These are phyloP conservation scores for Ceratocystis eucalypticola DNA, from an alignment of 2,329 filamentous ascomycete species.

Conservation along the genomic window DNA sequence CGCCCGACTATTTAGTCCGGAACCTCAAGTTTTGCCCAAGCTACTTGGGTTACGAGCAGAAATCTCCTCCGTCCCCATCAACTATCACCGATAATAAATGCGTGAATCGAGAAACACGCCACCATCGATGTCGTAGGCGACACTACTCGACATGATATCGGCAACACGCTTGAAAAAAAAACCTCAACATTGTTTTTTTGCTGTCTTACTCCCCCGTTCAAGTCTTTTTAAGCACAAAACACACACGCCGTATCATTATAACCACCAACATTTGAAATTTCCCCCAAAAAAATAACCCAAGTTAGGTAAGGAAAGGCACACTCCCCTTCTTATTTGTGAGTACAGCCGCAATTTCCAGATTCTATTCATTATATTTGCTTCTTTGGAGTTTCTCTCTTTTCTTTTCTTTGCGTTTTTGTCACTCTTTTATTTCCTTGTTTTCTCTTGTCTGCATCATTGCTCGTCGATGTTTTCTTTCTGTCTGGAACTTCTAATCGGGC, in stretches of 20 bases:
- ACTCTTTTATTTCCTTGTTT: not conserved
- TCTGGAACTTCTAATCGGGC: slow-evolving; percentile 1
- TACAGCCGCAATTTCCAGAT: not conserved
- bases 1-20: not conserved
- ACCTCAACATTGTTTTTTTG: not conserved
- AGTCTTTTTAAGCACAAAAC: not conserved
- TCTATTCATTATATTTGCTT: slow-evolving; percentile 5
- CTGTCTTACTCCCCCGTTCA: not conserved
- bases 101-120: not conserved
- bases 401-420: not conserved
- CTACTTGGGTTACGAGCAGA: not conserved
- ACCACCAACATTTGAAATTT: not conserved
- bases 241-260: not conserved
- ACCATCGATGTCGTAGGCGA: not conserved
- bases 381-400: not conserved
- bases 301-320: not conserved
- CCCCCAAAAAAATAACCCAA: not conserved
- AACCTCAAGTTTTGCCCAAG: not conserved
- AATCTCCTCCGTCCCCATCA: not conserved
- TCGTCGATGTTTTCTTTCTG: not conserved
- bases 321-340: slow-evolving; percentile 6
- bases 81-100: not conserved
- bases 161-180: not conserved
- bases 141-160: not conserved
- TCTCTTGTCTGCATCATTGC: not conserved